These are phyloP conservation scores for Chionographis japonica DNA, from an alignment of 106 monocot species.

Conservation along the genomic window DNA sequence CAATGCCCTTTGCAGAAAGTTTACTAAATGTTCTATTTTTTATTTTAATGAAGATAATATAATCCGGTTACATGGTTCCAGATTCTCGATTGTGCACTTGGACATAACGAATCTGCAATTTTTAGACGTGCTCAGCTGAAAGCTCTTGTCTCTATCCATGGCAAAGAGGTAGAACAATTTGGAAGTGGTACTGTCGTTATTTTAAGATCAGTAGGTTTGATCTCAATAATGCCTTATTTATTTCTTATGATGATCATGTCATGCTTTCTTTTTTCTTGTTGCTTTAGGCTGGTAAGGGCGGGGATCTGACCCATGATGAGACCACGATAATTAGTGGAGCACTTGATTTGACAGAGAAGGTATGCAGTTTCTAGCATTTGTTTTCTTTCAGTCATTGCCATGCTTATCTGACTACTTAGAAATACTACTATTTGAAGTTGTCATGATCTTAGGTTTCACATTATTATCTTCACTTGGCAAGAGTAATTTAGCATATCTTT, in stretches of 20 bases:
- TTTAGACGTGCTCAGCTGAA: constrained; percentile 98
- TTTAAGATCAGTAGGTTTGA: background rate
- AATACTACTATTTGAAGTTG: background rate
- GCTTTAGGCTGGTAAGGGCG: constrained; percentile 89
- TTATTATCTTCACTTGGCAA: no score
- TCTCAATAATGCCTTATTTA: background rate
- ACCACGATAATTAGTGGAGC: constrained; percentile 97
- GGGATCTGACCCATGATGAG: constrained; percentile 89
- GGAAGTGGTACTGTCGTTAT: background rate
- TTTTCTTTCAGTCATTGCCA: background rate
- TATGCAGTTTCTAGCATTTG: constrained; percentile 9
- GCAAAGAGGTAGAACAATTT: constrained; percentile 72
- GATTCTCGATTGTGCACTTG: constrained; percentile 88
- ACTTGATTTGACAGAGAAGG: constrained; percentile 97
- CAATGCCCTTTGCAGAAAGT: no score
- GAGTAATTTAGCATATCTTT: no score
- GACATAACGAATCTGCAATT: constrained; percentile 94
- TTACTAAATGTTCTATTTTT: no score
- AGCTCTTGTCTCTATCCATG: constrained; percentile 85
- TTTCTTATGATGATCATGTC: background rate
- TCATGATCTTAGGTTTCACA: background rate
- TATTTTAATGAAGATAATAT: no score
- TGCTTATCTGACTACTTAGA: background rate
- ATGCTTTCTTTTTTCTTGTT: constrained; percentile 7
- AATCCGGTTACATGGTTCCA: constrained; percentile 20